Evolutionary conservation across 257 asterid genomes (phyloP).

Genomic region (Capsicum pubescens): DNA sequence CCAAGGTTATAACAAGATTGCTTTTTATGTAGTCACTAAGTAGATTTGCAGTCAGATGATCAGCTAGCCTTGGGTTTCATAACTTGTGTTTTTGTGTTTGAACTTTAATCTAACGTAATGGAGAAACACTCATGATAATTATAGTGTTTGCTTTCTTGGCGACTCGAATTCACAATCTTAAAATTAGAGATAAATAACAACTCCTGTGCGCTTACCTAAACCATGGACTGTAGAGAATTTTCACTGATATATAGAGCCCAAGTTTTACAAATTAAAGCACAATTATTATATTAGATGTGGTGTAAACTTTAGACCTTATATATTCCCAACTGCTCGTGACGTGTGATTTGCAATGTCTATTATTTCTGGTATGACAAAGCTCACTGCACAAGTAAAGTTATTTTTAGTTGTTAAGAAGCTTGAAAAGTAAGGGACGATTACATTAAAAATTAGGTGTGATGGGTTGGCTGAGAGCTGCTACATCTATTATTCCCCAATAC

Average conservation of each 20-base stretch:
- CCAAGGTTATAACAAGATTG: neutral
- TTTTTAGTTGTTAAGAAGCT: constrained; percentile 42
- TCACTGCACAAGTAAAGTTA: constrained; percentile 22
- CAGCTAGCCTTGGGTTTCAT: neutral
- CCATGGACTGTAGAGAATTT: neutral
- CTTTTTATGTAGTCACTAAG: neutral
- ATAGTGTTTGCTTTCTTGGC: too few relatives aligned
- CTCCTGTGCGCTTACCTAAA: too few relatives aligned
- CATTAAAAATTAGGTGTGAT: constrained; percentile 52
- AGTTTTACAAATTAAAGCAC: neutral
- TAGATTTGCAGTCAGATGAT: neutral
- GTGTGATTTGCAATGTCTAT: constrained; percentile 34
- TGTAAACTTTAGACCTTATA: constrained; percentile 14
- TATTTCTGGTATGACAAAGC: constrained; percentile 35
- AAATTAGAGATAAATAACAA: too few relatives aligned
- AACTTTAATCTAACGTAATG: neutral
- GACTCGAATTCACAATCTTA: too few relatives aligned
- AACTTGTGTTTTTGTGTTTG: neutral
- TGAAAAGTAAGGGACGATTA: constrained; percentile 38
- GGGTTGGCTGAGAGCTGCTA: constrained; percentile 43
- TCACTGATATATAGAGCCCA: neutral
- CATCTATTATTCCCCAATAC: constrained; percentile 23
- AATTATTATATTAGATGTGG: neutral
- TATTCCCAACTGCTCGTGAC: constrained; percentile 35
- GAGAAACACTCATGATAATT: neutral